Base-by-base conservation (phyloP, 805 yeast species). In the Ogataea neopini region DNA sequence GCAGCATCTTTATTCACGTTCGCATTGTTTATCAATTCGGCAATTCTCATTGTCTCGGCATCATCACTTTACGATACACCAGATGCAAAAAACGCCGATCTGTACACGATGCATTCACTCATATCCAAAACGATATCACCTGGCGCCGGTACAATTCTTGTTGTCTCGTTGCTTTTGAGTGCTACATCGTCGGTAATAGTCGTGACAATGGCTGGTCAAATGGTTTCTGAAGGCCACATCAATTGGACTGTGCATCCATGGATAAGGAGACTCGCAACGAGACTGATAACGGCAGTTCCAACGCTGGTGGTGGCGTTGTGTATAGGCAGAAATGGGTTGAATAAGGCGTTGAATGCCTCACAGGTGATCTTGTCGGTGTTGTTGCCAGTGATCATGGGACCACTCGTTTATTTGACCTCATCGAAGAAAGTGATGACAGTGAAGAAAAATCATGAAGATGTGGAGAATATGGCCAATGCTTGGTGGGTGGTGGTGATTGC, bases 101-200 rank as follows among this genome's bases (percentile, higher is more conserved):
- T 88, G 52, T 88, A 83, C 64, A 73, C 88, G 5, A 84, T 89
- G 52, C 82, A 88, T 63, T 66, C 71, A 26, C 70, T 88, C 45
- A 71, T 89, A 23, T 69, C 79, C 1, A 44, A 60, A 22, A 75
- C 73, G 28, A 69, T 88, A 29, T 81, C 92, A 1, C 83, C 86
- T 9, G 83, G 77, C 2, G 91, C 86, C 0, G 96, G 96, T 37
- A 85, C 88, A 0, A 63, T 88, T 1, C 88, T 88, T 68, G 87
- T 87, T 86, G 67, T 87, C 40, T 96, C 96, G 1, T 70, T 88
- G 38, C 69, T 89, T 33, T 75, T 84, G 51, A 81, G 89, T 50
- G 96, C 96, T 6, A 87, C 84, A 57, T 81, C 88, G 43, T 94
- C 96, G 0, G 94, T 96, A 34, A 81, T 89, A 41, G 91, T 89